Percentiles rank a stretch among this genome's conserved stretches.
Conservation (phyloP, 108 stramenopile genomes). For the Schizochytrium sp. region DNA sequence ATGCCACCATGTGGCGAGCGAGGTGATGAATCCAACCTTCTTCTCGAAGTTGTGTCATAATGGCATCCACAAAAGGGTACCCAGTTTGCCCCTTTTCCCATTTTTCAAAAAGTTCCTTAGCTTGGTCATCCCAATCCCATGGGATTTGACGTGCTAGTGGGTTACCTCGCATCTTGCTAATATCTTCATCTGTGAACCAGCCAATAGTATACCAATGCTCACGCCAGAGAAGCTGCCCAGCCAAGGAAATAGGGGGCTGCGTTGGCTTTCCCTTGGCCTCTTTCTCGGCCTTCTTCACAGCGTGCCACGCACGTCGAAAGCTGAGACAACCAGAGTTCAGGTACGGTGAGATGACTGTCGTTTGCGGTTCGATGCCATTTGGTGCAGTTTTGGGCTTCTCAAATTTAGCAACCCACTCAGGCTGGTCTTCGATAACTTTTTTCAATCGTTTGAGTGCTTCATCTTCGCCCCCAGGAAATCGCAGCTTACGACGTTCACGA, state of each 20-base stretch:
- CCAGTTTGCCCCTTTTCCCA: conserved; percentile 94
- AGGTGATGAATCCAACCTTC: conserved; percentile 97
- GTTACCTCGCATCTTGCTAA: conserved; percentile 85
- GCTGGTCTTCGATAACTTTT: conserved; percentile 24
- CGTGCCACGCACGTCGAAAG: conserved; percentile 71
- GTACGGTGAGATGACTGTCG: conserved; percentile 84
- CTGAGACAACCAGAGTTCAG: conserved; percentile 79
- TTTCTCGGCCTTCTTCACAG: conserved; percentile 66
- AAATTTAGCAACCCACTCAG: conserved; percentile 85
- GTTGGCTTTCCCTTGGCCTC: conserved; percentile 70
- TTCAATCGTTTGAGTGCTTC: conserved; percentile 67
- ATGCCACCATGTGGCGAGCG: conserved; percentile 92
- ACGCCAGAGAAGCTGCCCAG: conserved; percentile 93
- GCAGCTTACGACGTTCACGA: conserved; percentile 73
- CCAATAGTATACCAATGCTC: conserved; percentile 91
- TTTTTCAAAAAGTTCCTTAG: conserved; percentile 77
- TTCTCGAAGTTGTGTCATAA: conserved; percentile 89
- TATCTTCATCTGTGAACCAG: conserved; percentile 73
- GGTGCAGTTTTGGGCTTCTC: conserved; percentile 95
- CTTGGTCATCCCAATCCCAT: conserved; percentile 82
- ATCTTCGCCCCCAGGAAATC: conserved; percentile 73
- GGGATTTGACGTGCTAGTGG: conserved; percentile 82
- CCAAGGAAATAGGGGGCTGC: conserved; percentile 91
- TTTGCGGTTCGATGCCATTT: conserved; percentile 81
- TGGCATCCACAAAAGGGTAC: conserved; percentile 95